These are phyloP conservation scores for Suhomyces vadensis DNA, from an alignment of 805 yeast species.

Conservation along the genomic window DNA sequence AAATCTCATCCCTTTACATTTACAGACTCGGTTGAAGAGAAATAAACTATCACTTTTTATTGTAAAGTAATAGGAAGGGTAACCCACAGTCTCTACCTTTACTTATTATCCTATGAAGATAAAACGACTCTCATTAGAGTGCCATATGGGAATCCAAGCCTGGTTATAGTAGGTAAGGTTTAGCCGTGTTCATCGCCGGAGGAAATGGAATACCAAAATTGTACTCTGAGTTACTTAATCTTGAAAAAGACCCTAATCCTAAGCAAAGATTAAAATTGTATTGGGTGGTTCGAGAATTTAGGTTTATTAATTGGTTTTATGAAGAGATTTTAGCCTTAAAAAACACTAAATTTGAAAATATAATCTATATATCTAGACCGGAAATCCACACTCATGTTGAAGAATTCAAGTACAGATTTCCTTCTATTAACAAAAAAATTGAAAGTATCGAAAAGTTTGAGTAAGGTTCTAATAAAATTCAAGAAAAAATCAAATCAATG, in stretches of 20 bases:
- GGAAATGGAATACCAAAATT: conserved; percentile 66
- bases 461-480: conserved; percentile 18
- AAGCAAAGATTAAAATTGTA: conserved; percentile 34
- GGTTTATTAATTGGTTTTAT: conserved; percentile 49
- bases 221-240: conserved; percentile 38
- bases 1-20: conserved; percentile 32
- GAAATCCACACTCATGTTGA: not conserved
- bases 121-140: conserved; percentile 20
- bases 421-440: conserved; percentile 15
- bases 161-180: too few relatives aligned
- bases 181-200: conserved; percentile 55
- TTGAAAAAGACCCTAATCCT: conserved; percentile 9
- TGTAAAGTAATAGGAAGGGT: conserved; percentile 28
- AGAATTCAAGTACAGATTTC: not conserved
- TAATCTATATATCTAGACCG: conserved; percentile 32
- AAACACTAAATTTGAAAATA: conserved; percentile 28
- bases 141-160: conserved; percentile 52
- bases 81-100: conserved; percentile 33
- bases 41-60: conserved; percentile 20
- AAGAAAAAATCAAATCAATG: conserved; percentile 10
- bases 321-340: conserved; percentile 40
- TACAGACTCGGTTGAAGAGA: too few relatives aligned
- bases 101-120: conserved; percentile 29
- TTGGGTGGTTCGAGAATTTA: conserved; percentile 63
- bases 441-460: not conserved